Evolutionary conservation across 1,139 yeast genomes (phyloP).

Genomic region (Pichia sp.): DNA sequence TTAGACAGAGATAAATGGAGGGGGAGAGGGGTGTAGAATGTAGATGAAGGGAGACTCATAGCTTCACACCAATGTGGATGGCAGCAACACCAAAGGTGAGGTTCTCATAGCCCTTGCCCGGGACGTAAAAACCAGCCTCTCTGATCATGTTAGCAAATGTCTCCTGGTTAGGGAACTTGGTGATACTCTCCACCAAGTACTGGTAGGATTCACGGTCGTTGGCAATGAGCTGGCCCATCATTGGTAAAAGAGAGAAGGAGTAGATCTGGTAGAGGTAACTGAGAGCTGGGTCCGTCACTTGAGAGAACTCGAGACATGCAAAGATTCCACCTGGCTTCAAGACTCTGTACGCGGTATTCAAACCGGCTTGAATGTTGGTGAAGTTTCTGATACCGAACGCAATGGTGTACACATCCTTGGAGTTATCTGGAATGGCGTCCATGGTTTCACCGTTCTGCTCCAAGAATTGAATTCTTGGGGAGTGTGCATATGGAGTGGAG

Average conservation of each 20-base stretch:
- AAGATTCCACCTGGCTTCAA: slow-evolving; percentile 98
- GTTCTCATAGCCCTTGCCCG: slow-evolving; percentile 87
- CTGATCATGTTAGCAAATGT: slow-evolving; percentile 87
- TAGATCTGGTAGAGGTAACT: slow-evolving; percentile 79
- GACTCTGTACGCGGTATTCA: slow-evolving; percentile 89
- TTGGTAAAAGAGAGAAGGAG: slow-evolving; percentile 81
- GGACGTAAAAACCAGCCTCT: slow-evolving; percentile 89
- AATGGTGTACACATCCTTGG: slow-evolving; percentile 92
- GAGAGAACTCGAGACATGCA: slow-evolving; percentile 92
- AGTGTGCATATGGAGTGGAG: slow-evolving; percentile 38
- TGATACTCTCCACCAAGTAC: slow-evolving; percentile 89
- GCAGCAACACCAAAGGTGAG: slow-evolving; percentile 96
- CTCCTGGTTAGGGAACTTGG: slow-evolving; percentile 87
- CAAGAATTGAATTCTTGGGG: slow-evolving; percentile 63
- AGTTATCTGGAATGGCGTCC: slow-evolving; percentile 76
- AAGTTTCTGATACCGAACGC: slow-evolving; percentile 97
- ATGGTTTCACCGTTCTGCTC: slow-evolving; percentile 92
- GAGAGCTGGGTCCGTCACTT: slow-evolving; percentile 73
- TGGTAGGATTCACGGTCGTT: slow-evolving; percentile 95
- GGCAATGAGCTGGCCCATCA: slow-evolving; percentile 93
- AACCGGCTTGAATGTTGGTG: slow-evolving; percentile 89
- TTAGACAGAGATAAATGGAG: not conserved
- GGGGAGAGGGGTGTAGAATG: not conserved
- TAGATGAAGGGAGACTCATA: not conserved
- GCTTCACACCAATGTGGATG: slow-evolving; percentile 90